phyloP scores from a whole-genome alignment of 257 asterid genomes.

The Solanum chiquidenum region DNA sequence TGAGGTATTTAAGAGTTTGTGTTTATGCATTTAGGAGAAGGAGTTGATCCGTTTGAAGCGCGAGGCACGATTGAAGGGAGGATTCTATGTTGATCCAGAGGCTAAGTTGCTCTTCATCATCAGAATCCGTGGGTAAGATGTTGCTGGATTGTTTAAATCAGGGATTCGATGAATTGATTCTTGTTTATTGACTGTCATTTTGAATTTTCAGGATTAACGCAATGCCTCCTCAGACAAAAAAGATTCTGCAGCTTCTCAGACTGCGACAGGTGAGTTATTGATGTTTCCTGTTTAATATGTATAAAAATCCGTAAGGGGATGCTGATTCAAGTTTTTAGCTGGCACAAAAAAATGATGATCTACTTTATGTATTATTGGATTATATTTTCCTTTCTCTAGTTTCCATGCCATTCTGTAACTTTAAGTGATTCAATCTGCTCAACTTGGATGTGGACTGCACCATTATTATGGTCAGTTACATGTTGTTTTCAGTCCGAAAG shows the following conservation, averaged over 20 bases:
- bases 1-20: neutral
- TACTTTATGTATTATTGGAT: neutral
- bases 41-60: slow-evolving; percentile 58
- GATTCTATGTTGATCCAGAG: slow-evolving; percentile 66
- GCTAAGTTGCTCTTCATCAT: slow-evolving; percentile 55
- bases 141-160: neutral
- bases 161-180: neutral
- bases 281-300: neutral
- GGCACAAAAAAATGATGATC: neutral
- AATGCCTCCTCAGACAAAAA: slow-evolving; percentile 58
- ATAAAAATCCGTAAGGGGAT: neutral
- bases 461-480: neutral
- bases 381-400: neutral
- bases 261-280: slow-evolving; percentile 40
- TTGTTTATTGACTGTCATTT: neutral
- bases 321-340: neutral
- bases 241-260: slow-evolving; percentile 59
- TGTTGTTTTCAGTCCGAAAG: neutral
- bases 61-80: slow-evolving; percentile 77
- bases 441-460: neutral
- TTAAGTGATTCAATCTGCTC: neutral
- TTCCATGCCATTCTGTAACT: neutral
- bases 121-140: slow-evolving; percentile 60
- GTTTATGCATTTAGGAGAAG: slow-evolving; percentile 22
- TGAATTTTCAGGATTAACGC: slow-evolving; percentile 48